Conservation (phyloP, 441 rosid species). For the Syzygium syzygioides region DNA sequence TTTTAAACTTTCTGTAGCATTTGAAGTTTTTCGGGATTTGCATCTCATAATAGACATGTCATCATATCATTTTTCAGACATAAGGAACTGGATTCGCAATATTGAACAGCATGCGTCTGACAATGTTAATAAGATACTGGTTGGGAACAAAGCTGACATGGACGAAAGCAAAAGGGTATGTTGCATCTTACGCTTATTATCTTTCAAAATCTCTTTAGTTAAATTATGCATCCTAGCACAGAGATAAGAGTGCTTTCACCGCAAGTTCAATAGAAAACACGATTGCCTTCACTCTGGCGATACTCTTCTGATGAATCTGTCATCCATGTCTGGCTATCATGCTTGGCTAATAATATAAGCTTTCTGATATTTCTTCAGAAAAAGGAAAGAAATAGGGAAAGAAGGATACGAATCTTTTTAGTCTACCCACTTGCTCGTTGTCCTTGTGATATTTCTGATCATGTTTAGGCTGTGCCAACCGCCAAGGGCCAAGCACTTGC, state of each 20-base stretch:
- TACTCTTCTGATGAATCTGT: not conserved
- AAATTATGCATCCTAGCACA: not conserved
- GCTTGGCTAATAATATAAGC: not conserved
- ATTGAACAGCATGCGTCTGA: conserved; percentile 20
- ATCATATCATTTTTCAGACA: not conserved
- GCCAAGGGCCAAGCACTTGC: conserved; percentile 81
- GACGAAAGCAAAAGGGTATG: conserved; percentile 18
- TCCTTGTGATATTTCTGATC: not conserved
- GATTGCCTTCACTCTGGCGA: not conserved
- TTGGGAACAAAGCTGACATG: conserved; percentile 20
- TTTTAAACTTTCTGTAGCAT: not conserved
- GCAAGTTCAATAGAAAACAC: not conserved
- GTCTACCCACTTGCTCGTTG: not conserved
- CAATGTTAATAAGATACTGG: conserved; percentile 18
- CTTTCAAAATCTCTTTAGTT: not conserved
- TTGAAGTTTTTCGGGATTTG: not conserved
- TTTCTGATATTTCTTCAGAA: not conserved
- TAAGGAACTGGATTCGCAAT: conserved; percentile 21
- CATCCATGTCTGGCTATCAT: not conserved
- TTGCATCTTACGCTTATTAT: not conserved
- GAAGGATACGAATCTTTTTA: not conserved
- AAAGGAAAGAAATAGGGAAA: not conserved
- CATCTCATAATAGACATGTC: not conserved
- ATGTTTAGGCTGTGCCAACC: conserved; percentile 51
- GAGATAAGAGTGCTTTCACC: not conserved